These are phyloP conservation scores for Funneliformis geosporum DNA, from an alignment of 192 early-diverging fungal genomes.

Conservation along the genomic window DNA sequence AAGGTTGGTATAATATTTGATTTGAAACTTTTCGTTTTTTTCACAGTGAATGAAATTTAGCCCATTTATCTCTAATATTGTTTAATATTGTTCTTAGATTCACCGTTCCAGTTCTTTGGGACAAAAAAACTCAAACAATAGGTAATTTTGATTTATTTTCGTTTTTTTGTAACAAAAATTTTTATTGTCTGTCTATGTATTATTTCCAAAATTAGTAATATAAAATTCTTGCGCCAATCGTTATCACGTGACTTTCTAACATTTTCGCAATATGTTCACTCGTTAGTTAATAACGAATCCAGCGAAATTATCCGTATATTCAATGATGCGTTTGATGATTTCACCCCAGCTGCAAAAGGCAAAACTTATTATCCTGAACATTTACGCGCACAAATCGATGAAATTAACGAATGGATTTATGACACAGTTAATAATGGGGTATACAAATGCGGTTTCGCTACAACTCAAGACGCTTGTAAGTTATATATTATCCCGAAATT, in stretches of 20 bases:
- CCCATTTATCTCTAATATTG: no score
- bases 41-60: not conserved
- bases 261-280: no score
- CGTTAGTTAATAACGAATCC: constrained; percentile 88
- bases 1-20: constrained; percentile 32
- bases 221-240: constrained; percentile 5
- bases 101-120: constrained; percentile 97
- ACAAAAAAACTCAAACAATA: constrained; percentile 90
- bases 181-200: no score
- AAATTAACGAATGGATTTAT: constrained; percentile 89
- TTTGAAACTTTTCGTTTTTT: not conserved
- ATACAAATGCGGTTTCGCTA: constrained; percentile 92
- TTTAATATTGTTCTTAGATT: constrained; percentile 45
- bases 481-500: not conserved
- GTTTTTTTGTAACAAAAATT: no score
- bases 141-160: constrained; percentile 38
- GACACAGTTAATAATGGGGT: constrained; percentile 96
- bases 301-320: constrained; percentile 96
- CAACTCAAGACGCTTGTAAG: constrained; percentile 75
- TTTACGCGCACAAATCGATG: constrained; percentile 78
- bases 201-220: not conserved
- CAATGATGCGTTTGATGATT: constrained; percentile 85
- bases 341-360: constrained; percentile 61
- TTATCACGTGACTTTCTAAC: not conserved
- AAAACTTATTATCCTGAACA: constrained; percentile 81